Evolutionary conservation across 441 rosid genomes (phyloP), one percentile per base, ranked within the genome.

Genomic region (Adansonia gregorii): DNA sequence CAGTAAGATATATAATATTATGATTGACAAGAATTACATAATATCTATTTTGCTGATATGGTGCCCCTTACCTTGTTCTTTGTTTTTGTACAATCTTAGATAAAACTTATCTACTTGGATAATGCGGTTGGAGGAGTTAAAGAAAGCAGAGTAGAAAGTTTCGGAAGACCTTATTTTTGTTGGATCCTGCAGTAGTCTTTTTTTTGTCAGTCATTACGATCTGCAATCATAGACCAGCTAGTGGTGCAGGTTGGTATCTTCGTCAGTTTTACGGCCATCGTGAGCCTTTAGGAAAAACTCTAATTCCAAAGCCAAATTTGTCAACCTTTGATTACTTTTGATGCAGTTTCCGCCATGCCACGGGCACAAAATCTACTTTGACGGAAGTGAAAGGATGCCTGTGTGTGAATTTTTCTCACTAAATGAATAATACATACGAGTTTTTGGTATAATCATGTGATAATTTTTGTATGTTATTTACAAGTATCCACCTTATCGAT

Each of bases 91-190:
- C 55, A 14, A 51, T 51, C 41, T 75, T 14, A 51, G 61, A 27
- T 55, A 17, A 39, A 73, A 63, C 77, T 46, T 72, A 20, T 76
- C 83, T 72, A 43, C 73, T 52, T 52, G 17, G 39, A 2, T 11
- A 12, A 4, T 10, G 39, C 54, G 68, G 51, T 55, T 55, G 59
- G 45, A 49, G 55, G 6, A 17, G 51, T 4, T 35, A 4, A 4
- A 35, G 41, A 35, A 35, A 35, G 41, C 41, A 4, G 6, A 35
- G 41, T 4, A 58, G 66, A 12, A 52, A 56, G 41, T 35, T 35
- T 2, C 39, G 39, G 20, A 54, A n/a, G 59, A 54, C 59, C n/a
- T n/a, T 54, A 5, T 54, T 54, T n/a, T 54, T 54, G 9, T 54
- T 54, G 59, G 59, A 54, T 54, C 6, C 59, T 54, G 59, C 10